These are phyloP conservation scores for Pseudevernia furfuracea DNA, from an alignment of 495 filamentous ascomycete genomes.

Conservation along the genomic window DNA sequence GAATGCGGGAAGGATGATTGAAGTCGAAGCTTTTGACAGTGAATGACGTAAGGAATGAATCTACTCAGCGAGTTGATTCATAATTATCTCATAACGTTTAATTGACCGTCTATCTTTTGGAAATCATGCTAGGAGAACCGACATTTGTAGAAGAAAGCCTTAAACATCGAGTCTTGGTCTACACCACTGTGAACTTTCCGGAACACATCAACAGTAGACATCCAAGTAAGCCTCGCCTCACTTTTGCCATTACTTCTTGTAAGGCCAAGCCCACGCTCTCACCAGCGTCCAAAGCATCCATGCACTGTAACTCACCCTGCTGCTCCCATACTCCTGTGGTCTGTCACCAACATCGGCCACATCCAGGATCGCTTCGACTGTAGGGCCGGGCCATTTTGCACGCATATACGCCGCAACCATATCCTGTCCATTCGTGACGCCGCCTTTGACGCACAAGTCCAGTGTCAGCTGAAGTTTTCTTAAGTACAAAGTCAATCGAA, in stretches of 20 bases:
- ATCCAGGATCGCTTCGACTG: neutral
- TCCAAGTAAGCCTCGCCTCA: neutral
- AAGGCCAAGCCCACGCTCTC: neutral
- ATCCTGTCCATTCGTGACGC: neutral
- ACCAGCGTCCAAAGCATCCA: neutral
- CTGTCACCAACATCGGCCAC: neutral
- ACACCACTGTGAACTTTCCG: too few relatives aligned
- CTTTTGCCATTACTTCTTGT: neutral
- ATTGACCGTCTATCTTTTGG: too few relatives aligned
- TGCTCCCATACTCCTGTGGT: neutral
- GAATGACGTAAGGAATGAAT: neutral
- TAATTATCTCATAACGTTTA: neutral
- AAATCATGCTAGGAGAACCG: too few relatives aligned
- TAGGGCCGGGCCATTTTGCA: neutral
- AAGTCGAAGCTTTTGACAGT: neutral
- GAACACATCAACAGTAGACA: too few relatives aligned
- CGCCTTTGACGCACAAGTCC: neutral
- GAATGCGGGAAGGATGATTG: neutral
- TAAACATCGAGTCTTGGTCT: too few relatives aligned
- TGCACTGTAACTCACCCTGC: neutral
- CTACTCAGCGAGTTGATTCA: neutral
- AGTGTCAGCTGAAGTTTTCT: neutral
- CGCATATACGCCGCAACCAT: neutral
- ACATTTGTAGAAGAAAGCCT: too few relatives aligned
- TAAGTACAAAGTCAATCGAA: neutral